Conservation (phyloP, 176 grass and related monocot genomes). For the Calamus simplicifolius region DNA sequence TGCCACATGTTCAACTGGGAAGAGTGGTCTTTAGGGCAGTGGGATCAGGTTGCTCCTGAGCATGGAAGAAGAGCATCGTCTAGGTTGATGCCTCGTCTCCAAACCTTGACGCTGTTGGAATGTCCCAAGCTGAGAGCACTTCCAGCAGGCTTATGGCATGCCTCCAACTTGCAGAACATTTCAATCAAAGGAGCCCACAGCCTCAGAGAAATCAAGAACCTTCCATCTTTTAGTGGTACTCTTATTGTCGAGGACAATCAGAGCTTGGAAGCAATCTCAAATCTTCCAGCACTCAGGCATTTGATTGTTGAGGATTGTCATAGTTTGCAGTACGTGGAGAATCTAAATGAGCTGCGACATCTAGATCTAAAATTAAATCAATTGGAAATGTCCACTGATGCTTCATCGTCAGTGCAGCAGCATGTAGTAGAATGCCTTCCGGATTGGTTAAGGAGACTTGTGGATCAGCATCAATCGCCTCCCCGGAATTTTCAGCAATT, state of each 20-base stretch:
- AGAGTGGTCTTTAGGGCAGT: conserved; percentile 20
- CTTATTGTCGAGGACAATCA: background rate
- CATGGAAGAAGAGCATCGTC: background rate
- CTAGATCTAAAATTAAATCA: background rate
- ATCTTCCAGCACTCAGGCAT: conserved; percentile 7
- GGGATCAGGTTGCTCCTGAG: background rate
- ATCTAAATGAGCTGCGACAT: background rate
- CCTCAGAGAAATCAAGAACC: conserved; percentile 22
- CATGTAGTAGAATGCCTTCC: too few relatives aligned
- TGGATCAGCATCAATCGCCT: background rate
- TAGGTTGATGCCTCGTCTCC: conserved; percentile 6
- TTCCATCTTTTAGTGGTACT: background rate
- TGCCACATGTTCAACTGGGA: conserved; percentile 21
- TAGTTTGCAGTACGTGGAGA: conserved; percentile 8
- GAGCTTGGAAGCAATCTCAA: conserved; percentile 14
- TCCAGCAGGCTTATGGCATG: conserved; percentile 7
- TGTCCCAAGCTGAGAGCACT: conserved; percentile 26
- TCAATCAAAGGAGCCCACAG: background rate
- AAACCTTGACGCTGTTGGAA: fast-evolving
- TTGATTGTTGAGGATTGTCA: background rate
- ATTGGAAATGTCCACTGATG: too few relatives aligned
- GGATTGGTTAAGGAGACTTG: conserved; percentile 9
- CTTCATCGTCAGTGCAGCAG: too few relatives aligned
- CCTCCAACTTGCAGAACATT: background rate
- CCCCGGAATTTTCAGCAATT: too few relatives aligned